These are phyloP conservation scores for Apiospora aurea DNA, from an alignment of 2,329 filamentous ascomycete genomes.

Conservation along the genomic window DNA sequence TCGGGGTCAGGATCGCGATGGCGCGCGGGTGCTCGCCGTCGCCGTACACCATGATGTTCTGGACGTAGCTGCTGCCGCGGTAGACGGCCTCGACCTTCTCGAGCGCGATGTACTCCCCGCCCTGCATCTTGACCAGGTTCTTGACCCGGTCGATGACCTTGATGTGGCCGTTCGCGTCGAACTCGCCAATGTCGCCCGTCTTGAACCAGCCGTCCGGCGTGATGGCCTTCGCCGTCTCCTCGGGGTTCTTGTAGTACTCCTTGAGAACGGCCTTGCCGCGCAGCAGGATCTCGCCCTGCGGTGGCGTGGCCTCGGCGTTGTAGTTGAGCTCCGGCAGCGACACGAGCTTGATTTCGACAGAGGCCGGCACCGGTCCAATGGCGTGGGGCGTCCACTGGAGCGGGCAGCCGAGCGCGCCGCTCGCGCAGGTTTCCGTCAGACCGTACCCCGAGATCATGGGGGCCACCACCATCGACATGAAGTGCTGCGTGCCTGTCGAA, in stretches of 20 bases:
- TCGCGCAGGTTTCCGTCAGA: conserved; percentile 89
- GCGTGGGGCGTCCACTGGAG: conserved; percentile 81
- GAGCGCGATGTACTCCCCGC: conserved; percentile 95
- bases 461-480: conserved; percentile 89
- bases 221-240: conserved; percentile 81
- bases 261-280: conserved; percentile 77
- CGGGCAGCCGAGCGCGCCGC: conserved; percentile 83
- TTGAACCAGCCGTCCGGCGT: conserved; percentile 94
- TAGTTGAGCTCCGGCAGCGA: conserved; percentile 91
- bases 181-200: conserved; percentile 94
- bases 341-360: conserved; percentile 89
- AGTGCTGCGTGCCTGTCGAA: conserved; percentile 84
- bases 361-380: conserved; percentile 79
- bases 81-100: conserved; percentile 96
- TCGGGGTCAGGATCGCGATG: conserved; percentile 79
- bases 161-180: conserved; percentile 79
- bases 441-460: conserved; percentile 97
- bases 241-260: conserved; percentile 84
- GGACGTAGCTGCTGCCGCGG: conserved; percentile 77
- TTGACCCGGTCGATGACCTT: conserved; percentile 95
- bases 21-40: conserved; percentile 78
- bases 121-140: conserved; percentile 95
- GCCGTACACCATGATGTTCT: conserved; percentile 88
- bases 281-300: conserved; percentile 93
- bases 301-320: conserved; percentile 73